A percentile compares a stretch with the other conserved stretches of the same genome.
Conservation (phyloP, 2,329 filamentous ascomycete species). For the Aspergillus arachidicola region DNA sequence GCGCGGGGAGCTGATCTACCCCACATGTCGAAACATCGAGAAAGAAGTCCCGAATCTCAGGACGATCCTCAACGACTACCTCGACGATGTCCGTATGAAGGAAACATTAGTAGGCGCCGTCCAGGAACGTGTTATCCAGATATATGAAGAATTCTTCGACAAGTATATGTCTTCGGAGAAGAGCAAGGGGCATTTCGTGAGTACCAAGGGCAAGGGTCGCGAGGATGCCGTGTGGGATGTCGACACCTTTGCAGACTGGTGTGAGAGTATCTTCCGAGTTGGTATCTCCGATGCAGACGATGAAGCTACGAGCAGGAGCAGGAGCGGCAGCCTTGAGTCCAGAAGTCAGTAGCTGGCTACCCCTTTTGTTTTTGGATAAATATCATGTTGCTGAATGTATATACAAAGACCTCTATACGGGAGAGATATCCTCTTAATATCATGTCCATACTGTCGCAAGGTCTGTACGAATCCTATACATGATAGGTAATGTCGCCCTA, state of each 20-base stretch:
- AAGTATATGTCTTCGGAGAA: conserved; percentile 47
- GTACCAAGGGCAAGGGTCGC: conserved; percentile 60
- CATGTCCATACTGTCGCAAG: neutral
- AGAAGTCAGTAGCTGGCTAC: neutral
- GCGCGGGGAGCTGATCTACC: conserved; percentile 45
- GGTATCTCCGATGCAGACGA: conserved; percentile 39
- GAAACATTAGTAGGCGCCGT: conserved; percentile 69
- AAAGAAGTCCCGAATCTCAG: conserved; percentile 61
- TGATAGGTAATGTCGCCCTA: neutral
- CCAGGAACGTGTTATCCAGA: conserved; percentile 63
- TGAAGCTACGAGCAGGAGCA: conserved; percentile 20
- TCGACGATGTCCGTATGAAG: conserved; percentile 65
- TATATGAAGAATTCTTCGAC: conserved; percentile 67
- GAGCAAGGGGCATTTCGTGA: conserved; percentile 36
- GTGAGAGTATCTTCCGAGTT: conserved; percentile 61
- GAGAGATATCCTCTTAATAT: neutral
- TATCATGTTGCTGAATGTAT: neutral
- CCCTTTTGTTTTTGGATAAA: neutral
- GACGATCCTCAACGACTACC: conserved; percentile 61
- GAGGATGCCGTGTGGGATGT: conserved; percentile 67
- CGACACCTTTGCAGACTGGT: conserved; percentile 66
- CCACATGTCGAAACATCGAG: conserved; percentile 58
- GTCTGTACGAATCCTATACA: neutral
- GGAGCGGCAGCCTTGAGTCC: conserved; percentile 18
- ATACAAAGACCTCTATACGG: neutral